These are phyloP conservation scores for Cyberlindnera euphorbiiphila DNA, from an alignment of 805 yeast genomes.

Conservation along the genomic window DNA sequence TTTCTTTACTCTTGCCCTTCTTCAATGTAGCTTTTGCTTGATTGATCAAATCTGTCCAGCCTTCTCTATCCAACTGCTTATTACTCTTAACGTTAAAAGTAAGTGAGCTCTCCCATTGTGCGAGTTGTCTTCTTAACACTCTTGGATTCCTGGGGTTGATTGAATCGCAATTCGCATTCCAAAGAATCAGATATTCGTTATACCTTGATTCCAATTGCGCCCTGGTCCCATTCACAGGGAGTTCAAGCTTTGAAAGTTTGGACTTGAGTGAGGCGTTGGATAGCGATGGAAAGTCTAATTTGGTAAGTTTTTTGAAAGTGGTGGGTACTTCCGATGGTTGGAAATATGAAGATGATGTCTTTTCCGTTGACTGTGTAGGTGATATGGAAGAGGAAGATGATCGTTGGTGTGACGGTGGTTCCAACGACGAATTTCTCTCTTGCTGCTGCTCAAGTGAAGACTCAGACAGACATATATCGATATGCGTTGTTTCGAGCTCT, in stretches of 20 bases:
- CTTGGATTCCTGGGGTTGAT: constrained; percentile 55
- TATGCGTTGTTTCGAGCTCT: constrained; percentile 51
- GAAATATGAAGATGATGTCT: constrained; percentile 30
- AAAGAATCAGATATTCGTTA: constrained; percentile 69
- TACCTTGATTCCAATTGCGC: constrained; percentile 64
- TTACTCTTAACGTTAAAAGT: constrained; percentile 11
- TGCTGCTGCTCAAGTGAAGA: constrained; percentile 10
- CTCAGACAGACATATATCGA: constrained; percentile 51
- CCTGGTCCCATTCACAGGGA: constrained; percentile 63
- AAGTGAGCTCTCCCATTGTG: constrained; percentile 59
- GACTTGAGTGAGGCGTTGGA: constrained; percentile 57
- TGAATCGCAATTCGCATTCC: constrained; percentile 80
- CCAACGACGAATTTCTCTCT: constrained; percentile 8
- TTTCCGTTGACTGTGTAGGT: constrained; percentile 3
- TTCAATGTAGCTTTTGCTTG: constrained; percentile 7
- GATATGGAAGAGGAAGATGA: constrained; percentile 7
- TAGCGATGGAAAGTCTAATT: constrained; percentile 59
- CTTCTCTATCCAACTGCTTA: constrained; percentile 17
- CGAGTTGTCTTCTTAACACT: constrained; percentile 51
- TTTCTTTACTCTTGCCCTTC: neutral
- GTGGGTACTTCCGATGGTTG: constrained; percentile 27
- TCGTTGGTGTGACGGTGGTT: constrained; percentile 28
- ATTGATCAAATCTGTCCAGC: constrained; percentile 22
- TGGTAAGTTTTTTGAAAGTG: constrained; percentile 46
- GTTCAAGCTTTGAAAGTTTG: constrained; percentile 47